These are phyloP conservation scores for Nannochloropsis gaditana DNA, from an alignment of 108 stramenopile genomes.

Conservation along the genomic window DNA sequence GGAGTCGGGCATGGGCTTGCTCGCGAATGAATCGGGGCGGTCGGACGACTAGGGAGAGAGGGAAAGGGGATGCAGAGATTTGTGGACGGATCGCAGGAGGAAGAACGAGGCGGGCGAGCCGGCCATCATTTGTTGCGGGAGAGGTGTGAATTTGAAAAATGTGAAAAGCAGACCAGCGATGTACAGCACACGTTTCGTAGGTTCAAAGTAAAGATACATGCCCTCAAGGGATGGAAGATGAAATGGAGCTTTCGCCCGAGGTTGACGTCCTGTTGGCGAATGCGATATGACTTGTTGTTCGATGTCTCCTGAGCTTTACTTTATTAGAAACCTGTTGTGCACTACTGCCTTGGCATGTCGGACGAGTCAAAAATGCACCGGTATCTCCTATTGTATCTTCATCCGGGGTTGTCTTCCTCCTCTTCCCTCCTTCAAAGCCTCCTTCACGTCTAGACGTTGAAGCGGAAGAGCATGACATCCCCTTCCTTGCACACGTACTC, in stretches of 20 bases:
- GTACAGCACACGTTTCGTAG: too few relatives aligned
- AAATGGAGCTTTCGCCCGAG: too few relatives aligned
- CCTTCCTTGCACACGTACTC: conserved; percentile 96
- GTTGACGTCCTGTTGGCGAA: too few relatives aligned
- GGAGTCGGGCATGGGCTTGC: background rate
- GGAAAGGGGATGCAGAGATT: background rate
- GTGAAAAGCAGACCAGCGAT: too few relatives aligned
- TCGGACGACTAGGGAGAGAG: background rate
- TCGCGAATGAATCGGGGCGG: background rate
- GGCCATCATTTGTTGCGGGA: background rate
- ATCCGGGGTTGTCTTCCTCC: background rate
- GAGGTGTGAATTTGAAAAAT: background rate
- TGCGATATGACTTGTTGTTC: too few relatives aligned
- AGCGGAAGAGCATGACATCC: conserved; percentile 94
- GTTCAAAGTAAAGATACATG: too few relatives aligned
- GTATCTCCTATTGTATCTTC: too few relatives aligned
- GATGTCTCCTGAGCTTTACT: too few relatives aligned
- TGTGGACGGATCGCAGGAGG: background rate
- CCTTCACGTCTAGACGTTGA: conserved; percentile 72
- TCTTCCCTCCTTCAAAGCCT: background rate
- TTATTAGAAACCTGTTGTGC: too few relatives aligned
- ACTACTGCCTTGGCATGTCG: too few relatives aligned
- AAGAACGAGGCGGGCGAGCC: background rate
- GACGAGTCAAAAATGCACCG: too few relatives aligned
- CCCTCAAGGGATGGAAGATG: too few relatives aligned